Conservation (phyloP, 805 yeast genomes). For the Tetrapisispora nanseiensis region DNA sequence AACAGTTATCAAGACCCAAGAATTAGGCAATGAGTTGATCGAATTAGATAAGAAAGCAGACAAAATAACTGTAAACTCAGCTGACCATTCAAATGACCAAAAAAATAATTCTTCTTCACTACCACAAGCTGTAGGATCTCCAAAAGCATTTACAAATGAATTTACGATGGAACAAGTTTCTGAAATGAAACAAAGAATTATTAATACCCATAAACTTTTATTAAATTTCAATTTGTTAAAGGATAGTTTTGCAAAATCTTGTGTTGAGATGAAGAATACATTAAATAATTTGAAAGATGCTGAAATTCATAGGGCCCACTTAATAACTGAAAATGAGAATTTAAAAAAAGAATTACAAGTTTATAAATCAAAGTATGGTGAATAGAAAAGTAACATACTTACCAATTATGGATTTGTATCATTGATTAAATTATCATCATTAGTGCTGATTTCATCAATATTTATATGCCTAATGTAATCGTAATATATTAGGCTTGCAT, state of each 20-base stretch:
- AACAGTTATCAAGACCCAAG: background rate
- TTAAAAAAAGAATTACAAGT: slow-evolving; percentile 23
- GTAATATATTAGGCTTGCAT: background rate
- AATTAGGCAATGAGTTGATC: background rate
- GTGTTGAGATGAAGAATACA: slow-evolving; percentile 27
- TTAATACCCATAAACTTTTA: slow-evolving; percentile 27
- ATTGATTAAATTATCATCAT: too few species aligned
- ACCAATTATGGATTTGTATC: background rate
- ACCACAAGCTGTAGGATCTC: background rate
- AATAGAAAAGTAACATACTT: background rate
- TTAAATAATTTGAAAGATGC: slow-evolving; percentile 29
- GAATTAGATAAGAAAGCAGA: background rate
- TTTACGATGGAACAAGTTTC: slow-evolving; percentile 25
- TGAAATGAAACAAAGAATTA: slow-evolving; percentile 26
- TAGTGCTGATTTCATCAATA: background rate
- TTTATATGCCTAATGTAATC: background rate
- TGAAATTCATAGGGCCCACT: slow-evolving; percentile 30
- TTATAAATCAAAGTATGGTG: slow-evolving; percentile 3
- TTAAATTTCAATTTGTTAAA: slow-evolving; percentile 26
- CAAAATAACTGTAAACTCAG: background rate
- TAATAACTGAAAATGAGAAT: slow-evolving; percentile 31
- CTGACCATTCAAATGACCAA: background rate
- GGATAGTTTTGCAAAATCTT: slow-evolving; percentile 27
- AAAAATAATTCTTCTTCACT: background rate
- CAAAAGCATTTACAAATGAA: slow-evolving; percentile 21